A percentile compares a stretch with the other conserved stretches of the same genome.
phyloP scores from a whole-genome alignment of 1,284 basidiomycete species.

The Cystobasidium slooffiae region DNA sequence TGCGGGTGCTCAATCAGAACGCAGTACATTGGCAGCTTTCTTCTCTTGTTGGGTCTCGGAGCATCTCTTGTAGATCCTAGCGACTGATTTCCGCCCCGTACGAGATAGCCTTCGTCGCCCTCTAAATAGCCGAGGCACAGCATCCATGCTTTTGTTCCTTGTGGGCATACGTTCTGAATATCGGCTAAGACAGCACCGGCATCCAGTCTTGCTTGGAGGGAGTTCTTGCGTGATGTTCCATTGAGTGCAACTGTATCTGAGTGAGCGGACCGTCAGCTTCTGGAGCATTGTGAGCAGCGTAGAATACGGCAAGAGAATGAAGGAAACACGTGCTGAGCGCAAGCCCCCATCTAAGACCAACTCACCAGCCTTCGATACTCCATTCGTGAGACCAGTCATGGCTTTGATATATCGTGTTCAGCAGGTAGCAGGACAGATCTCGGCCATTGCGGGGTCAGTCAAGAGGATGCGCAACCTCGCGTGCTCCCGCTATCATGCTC shows the following conservation, averaged over 20 bases:
- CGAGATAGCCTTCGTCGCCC: constrained; percentile 54
- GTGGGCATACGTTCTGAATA: constrained; percentile 8
- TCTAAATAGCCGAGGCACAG: constrained; percentile 53
- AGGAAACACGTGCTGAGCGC: no score
- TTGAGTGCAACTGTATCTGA: neutral
- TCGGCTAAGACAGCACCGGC: constrained; percentile 8
- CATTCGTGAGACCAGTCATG: neutral
- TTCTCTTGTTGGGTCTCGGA: constrained; percentile 5
- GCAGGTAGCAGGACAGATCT: no score
- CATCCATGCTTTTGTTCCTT: constrained; percentile 53
- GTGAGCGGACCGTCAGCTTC: neutral
- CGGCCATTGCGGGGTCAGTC: no score
- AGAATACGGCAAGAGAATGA: neutral
- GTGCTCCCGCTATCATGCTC: no score
- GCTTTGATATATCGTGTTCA: neutral
- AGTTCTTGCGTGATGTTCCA: neutral
- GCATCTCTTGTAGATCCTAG: constrained; percentile 5
- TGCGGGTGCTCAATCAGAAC: constrained; percentile 54
- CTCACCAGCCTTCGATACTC: neutral
- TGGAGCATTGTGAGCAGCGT: neutral
- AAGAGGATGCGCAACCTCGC: no score
- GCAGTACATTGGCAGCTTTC: constrained; percentile 13
- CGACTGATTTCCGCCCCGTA: constrained; percentile 52
- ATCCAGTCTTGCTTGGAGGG: constrained; percentile 1
- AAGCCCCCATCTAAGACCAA: neutral